Evolutionary conservation across 768 basidiomycete species (phyloP).

Genomic region (Nidularia sp.): DNA sequence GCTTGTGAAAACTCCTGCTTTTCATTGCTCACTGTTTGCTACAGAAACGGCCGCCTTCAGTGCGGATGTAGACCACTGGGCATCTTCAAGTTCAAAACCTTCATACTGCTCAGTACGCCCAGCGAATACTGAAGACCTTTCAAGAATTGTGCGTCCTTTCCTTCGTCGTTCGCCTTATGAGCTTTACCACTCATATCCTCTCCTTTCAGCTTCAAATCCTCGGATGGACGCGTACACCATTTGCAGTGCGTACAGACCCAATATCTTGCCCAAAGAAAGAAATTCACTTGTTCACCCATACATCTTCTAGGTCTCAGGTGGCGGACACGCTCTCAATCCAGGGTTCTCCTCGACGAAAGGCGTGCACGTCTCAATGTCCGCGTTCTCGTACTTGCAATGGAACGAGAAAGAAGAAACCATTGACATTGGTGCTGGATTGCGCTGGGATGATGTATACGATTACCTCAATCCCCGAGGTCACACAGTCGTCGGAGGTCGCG

Average conservation of each 20-base stretch:
- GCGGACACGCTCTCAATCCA: constrained; percentile 39
- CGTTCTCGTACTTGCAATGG: constrained; percentile 31
- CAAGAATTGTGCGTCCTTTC: neutral
- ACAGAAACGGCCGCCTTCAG: neutral
- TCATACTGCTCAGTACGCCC: neutral
- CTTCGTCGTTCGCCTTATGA: neutral
- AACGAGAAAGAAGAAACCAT: constrained; percentile 22
- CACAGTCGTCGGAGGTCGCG: constrained; percentile 45
- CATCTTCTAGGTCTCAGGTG: constrained; percentile 39
- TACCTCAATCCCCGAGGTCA: constrained; percentile 33
- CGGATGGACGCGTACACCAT: neutral
- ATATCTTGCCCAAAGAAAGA: neutral
- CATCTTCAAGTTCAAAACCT: neutral
- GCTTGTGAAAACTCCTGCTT: neutral
- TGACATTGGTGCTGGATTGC: constrained; percentile 25
- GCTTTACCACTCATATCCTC: neutral
- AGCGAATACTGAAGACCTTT: neutral
- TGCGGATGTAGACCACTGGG: neutral
- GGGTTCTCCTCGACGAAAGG: constrained; percentile 48
- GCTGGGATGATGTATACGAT: constrained; percentile 50
- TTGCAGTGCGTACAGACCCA: neutral
- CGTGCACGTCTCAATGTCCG: constrained; percentile 43
- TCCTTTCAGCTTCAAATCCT: neutral
- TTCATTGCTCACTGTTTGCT: neutral
- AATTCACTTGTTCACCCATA: neutral